Evolutionary conservation across 352 stramenopile genomes (phyloP).

Genomic region (Phytophthora constricta): DNA sequence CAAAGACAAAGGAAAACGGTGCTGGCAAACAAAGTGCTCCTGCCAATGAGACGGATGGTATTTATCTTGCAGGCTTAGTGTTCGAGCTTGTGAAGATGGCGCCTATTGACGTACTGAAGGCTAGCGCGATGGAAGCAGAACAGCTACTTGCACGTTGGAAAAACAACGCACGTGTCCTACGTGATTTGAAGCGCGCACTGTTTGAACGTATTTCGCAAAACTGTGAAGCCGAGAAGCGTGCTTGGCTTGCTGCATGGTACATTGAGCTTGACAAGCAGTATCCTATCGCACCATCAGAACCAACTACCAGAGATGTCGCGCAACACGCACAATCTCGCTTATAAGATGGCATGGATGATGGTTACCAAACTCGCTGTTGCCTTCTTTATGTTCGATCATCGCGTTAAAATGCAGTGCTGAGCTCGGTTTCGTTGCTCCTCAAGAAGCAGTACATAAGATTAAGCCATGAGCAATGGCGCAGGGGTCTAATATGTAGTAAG

Average conservation of each 20-base stretch:
- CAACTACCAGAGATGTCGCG: not conserved
- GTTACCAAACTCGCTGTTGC: too few species aligned
- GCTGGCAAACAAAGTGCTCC: not conserved
- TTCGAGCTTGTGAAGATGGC: slow-evolving; percentile 73
- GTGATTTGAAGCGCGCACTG: slow-evolving; percentile 46
- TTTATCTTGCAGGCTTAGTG: slow-evolving; percentile 60
- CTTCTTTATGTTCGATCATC: too few species aligned
- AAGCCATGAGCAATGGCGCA: too few species aligned
- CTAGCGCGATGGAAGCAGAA: slow-evolving; percentile 51
- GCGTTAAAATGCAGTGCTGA: too few species aligned
- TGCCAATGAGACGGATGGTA: slow-evolving; percentile 32
- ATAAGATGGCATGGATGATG: too few species aligned
- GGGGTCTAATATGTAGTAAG: too few species aligned
- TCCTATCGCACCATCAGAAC: slow-evolving; percentile 1
- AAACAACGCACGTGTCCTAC: slow-evolving; percentile 22
- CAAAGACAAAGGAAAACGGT: not conserved
- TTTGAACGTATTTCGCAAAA: slow-evolving; percentile 59
- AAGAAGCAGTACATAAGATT: too few species aligned
- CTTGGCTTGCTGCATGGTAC: slow-evolving; percentile 69
- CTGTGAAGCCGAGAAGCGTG: slow-evolving; percentile 65
- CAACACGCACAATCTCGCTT: slow-evolving; percentile 18
- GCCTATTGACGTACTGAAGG: slow-evolving; percentile 49
- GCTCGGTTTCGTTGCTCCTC: too few species aligned
- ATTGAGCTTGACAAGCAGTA: slow-evolving; percentile 57
- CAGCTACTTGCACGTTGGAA: slow-evolving; percentile 35